Evolutionary conservation across 75 land plant genomes (phyloP).

Genomic region (Pinus taeda): DNA sequence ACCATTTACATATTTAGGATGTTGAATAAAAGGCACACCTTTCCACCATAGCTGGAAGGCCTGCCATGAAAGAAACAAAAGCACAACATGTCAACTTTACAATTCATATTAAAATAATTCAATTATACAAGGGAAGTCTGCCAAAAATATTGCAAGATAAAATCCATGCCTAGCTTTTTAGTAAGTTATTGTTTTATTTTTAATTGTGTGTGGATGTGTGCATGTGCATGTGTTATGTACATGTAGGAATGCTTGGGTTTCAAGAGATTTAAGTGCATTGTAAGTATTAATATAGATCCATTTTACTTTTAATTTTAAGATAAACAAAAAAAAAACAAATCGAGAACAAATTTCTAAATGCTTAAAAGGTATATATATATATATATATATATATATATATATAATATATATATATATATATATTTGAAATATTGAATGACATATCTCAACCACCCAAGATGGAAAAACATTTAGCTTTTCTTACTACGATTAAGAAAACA

Average conservation of each 20-base stretch:
- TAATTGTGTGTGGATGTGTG: neutral
- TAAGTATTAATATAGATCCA: neutral
- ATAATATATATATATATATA: too few species aligned
- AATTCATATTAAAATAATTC: neutral
- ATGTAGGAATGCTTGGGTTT: neutral
- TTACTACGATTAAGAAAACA: too few species aligned
- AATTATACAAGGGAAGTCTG: neutral
- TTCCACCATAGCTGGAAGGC: conserved; percentile 37
- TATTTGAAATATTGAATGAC: too few species aligned
- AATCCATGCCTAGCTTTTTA: neutral
- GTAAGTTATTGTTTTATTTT: neutral
- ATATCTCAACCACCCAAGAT: too few species aligned
- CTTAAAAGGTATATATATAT: too few species aligned
- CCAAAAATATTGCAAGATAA: neutral
- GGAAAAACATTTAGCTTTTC: too few species aligned
- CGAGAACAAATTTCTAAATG: too few species aligned
- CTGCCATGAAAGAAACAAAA: conserved; percentile 9
- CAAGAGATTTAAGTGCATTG: neutral
- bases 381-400: too few species aligned
- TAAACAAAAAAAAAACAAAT: too few species aligned
- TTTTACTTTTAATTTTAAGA: too few species aligned
- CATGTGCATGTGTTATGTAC: neutral
- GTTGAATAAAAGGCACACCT: conserved; percentile 35
- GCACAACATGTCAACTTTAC: conserved; percentile 2
- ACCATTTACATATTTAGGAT: conserved; percentile 42